These are phyloP conservation scores for Bertia moriformis DNA, from an alignment of 2,329 filamentous ascomycete genomes.

Conservation along the genomic window DNA sequence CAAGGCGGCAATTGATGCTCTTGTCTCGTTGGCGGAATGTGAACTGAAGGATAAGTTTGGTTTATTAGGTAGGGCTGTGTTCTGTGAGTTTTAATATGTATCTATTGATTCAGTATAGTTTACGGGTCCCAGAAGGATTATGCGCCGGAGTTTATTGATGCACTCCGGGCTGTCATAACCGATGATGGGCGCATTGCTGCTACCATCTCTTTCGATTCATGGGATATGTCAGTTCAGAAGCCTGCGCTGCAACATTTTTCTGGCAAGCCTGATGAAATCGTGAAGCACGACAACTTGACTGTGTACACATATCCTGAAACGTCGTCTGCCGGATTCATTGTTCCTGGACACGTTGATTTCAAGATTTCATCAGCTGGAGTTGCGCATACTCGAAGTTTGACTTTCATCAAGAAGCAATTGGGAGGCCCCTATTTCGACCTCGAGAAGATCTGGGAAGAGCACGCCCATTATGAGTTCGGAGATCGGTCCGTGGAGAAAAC, in stretches of 20 bases:
- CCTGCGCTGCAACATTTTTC: conserved; percentile 14
- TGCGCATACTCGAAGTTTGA: conserved; percentile 50
- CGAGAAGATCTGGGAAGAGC: conserved; percentile 67
- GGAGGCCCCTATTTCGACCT: conserved; percentile 58
- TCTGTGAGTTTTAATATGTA: not conserved
- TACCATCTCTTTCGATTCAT: conserved; percentile 14
- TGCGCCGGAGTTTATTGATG: conserved; percentile 5
- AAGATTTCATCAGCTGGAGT: conserved; percentile 38
- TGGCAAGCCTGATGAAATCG: conserved; percentile 5
- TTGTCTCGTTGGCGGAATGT: conserved; percentile 11
- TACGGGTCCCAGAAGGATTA: conserved; percentile 9
- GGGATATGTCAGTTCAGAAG: conserved; percentile 7
- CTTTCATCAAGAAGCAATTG: conserved; percentile 48
- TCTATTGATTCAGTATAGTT: conserved; percentile 5
- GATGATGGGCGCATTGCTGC: conserved; percentile 15
- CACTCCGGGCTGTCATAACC: conserved; percentile 7
- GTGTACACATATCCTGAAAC: conserved; percentile 28
- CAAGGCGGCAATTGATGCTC: conserved; percentile 7
- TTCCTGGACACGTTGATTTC: conserved; percentile 34
- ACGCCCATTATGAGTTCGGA: conserved; percentile 58
- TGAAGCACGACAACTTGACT: conserved; percentile 6
- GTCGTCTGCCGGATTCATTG: conserved; percentile 24
- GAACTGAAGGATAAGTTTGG: conserved; percentile 9
- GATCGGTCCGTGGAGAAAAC: conserved; percentile 56
- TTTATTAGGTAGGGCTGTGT: conserved; percentile 12